A percentile compares a stretch with the other conserved stretches of the same genome.
phyloP scores from a whole-genome alignment of 306 rosid genomes.

The Corylus heterophylla region DNA sequence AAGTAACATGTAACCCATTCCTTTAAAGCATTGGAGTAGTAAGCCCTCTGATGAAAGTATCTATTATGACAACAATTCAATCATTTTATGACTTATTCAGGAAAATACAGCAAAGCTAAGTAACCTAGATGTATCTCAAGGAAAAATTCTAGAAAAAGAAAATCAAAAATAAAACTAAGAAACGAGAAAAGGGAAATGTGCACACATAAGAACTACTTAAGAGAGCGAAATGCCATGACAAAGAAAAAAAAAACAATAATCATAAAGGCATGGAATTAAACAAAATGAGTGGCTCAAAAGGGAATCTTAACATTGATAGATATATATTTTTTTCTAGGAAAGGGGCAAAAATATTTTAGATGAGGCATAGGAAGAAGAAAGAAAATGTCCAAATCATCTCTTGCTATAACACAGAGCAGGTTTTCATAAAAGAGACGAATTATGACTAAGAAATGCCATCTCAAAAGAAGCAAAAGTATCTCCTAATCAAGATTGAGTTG shows the following conservation, averaged over 20 bases:
- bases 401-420: background rate
- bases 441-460: background rate
- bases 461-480: background rate
- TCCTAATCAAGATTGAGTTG: background rate
- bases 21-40: background rate
- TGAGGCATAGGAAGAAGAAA: background rate
- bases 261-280: too few relatives aligned
- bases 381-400: background rate
- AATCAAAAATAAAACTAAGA: background rate
- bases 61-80: too few relatives aligned
- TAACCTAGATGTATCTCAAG: too few relatives aligned
- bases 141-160: too few relatives aligned
- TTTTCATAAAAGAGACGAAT: background rate
- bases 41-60: background rate
- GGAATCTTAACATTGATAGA: background rate
- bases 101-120: too few relatives aligned
- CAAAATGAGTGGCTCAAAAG: background rate
- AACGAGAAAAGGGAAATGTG: background rate
- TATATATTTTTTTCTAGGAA: background rate
- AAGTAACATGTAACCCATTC: conserved; percentile 5
- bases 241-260: background rate
- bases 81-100: too few relatives aligned
- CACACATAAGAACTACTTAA: background rate
- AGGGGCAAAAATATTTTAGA: background rate
- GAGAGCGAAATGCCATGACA: background rate